Evolutionary conservation across 106 monocot genomes (phyloP).

Genomic region (Agapanthus africanus): DNA sequence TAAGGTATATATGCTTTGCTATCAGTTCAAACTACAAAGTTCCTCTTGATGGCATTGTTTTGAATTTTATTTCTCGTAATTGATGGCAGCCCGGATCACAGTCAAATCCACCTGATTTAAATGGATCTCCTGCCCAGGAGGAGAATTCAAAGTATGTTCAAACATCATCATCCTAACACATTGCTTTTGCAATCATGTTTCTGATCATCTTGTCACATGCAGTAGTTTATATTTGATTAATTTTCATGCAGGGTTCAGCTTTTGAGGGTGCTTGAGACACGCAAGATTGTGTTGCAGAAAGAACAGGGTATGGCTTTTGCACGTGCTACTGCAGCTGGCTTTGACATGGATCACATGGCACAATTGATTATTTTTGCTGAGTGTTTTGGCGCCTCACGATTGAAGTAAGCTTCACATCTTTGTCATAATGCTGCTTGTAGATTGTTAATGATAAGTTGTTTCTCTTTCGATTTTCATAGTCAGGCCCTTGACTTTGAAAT

Average conservation of each 20-base stretch:
- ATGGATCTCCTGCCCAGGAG: conserved; percentile 29
- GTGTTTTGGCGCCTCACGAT: conserved; percentile 70
- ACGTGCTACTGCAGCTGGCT: conserved; percentile 77
- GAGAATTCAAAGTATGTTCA: conserved; percentile 64
- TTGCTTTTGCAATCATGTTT: background rate
- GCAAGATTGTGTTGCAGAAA: conserved; percentile 68
- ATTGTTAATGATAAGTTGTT: conserved; percentile 4
- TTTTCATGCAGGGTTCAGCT: conserved; percentile 61
- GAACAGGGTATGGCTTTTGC: conserved; percentile 98
- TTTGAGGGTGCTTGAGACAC: conserved; percentile 69
- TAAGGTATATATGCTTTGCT: conserved; percentile 34
- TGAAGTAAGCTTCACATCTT: conserved; percentile 50
- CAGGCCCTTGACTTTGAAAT: background rate
- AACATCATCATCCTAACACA: background rate
- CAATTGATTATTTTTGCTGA: conserved; percentile 74
- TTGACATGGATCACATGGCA: conserved; percentile 65
- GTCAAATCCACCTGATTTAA: conserved; percentile 34
- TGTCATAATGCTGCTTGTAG: conserved; percentile 1
- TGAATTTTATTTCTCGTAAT: conserved; percentile 12
- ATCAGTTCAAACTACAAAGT: background rate
- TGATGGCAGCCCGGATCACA: conserved; percentile 41
- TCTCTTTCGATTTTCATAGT: background rate
- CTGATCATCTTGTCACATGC: background rate
- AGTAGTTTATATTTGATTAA: background rate
- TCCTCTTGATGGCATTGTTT: background rate